A percentile compares a stretch with the other conserved stretches of the same genome.
phyloP scores from a whole-genome alignment of 73 alveolate genomes.

The Paramecium octaurelia region DNA sequence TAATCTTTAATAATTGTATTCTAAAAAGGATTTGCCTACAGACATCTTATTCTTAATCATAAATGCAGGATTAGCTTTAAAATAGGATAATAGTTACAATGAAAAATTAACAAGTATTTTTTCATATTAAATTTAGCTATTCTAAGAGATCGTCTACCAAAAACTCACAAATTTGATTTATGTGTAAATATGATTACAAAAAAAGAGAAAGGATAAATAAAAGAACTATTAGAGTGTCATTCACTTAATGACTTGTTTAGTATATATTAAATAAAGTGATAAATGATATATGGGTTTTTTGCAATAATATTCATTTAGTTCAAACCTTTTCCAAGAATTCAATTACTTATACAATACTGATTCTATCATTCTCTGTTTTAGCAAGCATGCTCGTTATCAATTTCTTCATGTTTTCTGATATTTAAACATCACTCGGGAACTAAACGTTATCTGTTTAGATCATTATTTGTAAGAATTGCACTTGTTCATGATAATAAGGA shows the following conservation, averaged over 20 bases:
- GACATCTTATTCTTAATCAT: conserved; percentile 25
- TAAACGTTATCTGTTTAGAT: conserved; percentile 10
- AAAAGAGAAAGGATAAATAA: conserved; percentile 43
- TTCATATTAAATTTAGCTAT: background rate
- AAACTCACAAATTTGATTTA: conserved; percentile 48
- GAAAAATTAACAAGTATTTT: background rate
- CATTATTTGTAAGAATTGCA: background rate
- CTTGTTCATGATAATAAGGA: conserved; percentile 53
- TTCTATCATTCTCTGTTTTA: conserved; percentile 43
- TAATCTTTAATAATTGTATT: conserved; percentile 23
- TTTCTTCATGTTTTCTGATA: background rate
- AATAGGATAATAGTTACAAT: background rate
- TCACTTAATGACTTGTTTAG: background rate
- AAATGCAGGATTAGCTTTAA: conserved; percentile 2
- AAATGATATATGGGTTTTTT: background rate
- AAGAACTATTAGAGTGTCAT: background rate
- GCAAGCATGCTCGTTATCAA: conserved; percentile 30
- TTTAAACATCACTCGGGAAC: conserved; percentile 12
- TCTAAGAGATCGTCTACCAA: background rate
- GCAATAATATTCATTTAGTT: background rate
- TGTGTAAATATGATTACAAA: conserved; percentile 42
- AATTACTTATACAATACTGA: background rate
- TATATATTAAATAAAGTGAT: background rate
- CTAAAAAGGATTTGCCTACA: conserved; percentile 50
- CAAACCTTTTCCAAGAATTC: background rate